Conservation (phyloP, 1,284 basidiomycete genomes). For the Malassezia equina region DNA sequence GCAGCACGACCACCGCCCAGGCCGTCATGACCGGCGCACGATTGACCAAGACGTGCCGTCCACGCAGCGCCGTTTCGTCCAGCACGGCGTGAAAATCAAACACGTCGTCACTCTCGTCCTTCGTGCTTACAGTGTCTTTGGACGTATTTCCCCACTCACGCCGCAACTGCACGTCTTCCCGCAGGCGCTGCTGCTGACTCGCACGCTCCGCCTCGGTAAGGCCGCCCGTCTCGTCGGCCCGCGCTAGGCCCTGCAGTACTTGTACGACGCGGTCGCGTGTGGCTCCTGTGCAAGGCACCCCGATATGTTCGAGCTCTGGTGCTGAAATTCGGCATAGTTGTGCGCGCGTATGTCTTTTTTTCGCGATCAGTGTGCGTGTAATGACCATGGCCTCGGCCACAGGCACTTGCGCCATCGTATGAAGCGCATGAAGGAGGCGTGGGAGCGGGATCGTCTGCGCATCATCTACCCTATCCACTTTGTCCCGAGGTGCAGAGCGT, state of each 20-base stretch:
- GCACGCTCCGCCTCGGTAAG: constrained; percentile 8
- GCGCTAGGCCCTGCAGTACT: constrained; percentile 2
- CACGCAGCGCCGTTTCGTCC: constrained; percentile 20
- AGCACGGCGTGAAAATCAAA: constrained; percentile 30
- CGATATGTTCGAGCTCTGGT: constrained; percentile 13
- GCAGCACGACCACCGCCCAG: constrained; percentile 77
- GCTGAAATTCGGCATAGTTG: constrained; percentile 12
- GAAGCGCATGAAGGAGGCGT: constrained; percentile 14
- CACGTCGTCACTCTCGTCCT: not conserved
- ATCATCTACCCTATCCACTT: not conserved
- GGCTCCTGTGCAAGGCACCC: not conserved
- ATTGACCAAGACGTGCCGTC: constrained; percentile 64
- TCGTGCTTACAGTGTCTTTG: not conserved
- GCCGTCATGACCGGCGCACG: constrained; percentile 87
- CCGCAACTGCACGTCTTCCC: not conserved
- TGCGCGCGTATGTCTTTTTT: constrained; percentile 2
- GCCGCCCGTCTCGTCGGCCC: constrained; percentile 1
- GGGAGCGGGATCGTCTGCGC: constrained; percentile 8
- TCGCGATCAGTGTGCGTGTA: not conserved
- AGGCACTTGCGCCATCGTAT: constrained; percentile 3
- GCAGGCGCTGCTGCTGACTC: constrained; percentile 3
- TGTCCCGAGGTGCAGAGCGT: not conserved
- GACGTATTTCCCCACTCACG: constrained; percentile 11
- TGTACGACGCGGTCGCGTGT: constrained; percentile 12
- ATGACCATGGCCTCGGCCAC: constrained; percentile 12